Percentiles rank a stretch among this genome's conserved stretches.
Conservation (phyloP, 2,329 filamentous ascomycete species). For the Sporothrix variecibatus region DNA sequence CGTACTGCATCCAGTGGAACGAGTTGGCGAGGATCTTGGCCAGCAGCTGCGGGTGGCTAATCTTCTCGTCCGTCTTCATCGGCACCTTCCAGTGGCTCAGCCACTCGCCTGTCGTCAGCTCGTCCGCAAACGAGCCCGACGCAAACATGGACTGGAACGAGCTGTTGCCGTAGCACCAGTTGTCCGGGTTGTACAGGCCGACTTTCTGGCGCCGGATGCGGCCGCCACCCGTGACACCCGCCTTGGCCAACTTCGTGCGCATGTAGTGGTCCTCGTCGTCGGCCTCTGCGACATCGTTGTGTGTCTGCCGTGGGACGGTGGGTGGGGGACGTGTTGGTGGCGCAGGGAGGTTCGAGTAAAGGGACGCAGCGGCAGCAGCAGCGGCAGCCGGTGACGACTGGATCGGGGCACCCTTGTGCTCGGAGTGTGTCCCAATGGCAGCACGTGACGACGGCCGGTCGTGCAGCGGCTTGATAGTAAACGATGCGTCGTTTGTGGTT, state of each 20-base stretch:
- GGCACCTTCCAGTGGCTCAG: conserved; percentile 66
- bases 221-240: conserved; percentile 36
- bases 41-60: conserved; percentile 59
- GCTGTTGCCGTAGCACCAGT: conserved; percentile 93
- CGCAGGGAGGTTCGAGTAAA: conserved; percentile 52
- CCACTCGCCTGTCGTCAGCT: conserved; percentile 63
- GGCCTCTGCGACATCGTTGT: conserved; percentile 67
- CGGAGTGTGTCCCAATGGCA: background rate
- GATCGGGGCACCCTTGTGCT: background rate
- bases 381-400: conserved; percentile 29
- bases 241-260: conserved; percentile 45
- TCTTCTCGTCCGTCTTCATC: conserved; percentile 60
- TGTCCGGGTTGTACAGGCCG: conserved; percentile 77
- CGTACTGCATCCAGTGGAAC: conserved; percentile 58
- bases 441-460: conserved; percentile 24
- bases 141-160: conserved; percentile 80
- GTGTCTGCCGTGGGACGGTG: conserved; percentile 69
- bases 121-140: conserved; percentile 67
- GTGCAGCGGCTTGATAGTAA: background rate
- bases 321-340: conserved; percentile 69
- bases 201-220: conserved; percentile 54
- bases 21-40: conserved; percentile 61
- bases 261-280: conserved; percentile 42
- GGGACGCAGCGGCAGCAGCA: conserved; percentile 37
- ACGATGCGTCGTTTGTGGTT: background rate